A percentile compares a stretch with the other conserved stretches of the same genome.
Conservation (phyloP, 2,329 filamentous ascomycete species). For the Nakataea oryzae region DNA sequence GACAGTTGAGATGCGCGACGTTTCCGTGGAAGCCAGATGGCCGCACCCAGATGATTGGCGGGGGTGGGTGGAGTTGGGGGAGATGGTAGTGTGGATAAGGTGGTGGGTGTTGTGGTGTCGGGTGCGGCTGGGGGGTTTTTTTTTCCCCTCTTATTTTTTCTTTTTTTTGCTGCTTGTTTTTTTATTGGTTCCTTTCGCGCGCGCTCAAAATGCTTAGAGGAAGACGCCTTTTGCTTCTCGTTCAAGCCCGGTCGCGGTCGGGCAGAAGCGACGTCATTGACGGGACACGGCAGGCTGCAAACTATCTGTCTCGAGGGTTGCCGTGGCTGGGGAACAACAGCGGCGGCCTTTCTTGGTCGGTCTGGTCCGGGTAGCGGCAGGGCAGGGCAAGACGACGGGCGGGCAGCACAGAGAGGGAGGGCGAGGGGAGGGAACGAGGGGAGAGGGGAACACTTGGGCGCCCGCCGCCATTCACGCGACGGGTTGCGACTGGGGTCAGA, state of each 20-base stretch:
- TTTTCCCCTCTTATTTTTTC: no score
- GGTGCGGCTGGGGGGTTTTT: background rate
- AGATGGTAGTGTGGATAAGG: background rate
- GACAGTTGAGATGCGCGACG: background rate
- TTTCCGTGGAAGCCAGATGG: background rate
- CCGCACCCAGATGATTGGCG: background rate
- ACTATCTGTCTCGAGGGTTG: no score
- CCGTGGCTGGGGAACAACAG: no score
- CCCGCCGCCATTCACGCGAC: background rate
- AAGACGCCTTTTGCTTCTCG: no score
- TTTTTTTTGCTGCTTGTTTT: no score
- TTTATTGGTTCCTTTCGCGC: no score
- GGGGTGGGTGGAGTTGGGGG: background rate
- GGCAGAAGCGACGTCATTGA: background rate
- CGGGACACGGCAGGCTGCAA: no score
- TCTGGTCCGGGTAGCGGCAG: background rate
- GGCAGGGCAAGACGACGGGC: background rate
- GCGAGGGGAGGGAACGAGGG: no score
- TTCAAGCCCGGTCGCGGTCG: background rate
- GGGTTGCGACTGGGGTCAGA: background rate
- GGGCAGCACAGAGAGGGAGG: no score
- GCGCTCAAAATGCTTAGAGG: no score
- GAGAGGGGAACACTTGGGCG: no score
- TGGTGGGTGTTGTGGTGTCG: background rate
- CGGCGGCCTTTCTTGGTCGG: no score